These are phyloP conservation scores for Ocimum tenuiflorum DNA, from an alignment of 257 asterid species.

Conservation along the genomic window DNA sequence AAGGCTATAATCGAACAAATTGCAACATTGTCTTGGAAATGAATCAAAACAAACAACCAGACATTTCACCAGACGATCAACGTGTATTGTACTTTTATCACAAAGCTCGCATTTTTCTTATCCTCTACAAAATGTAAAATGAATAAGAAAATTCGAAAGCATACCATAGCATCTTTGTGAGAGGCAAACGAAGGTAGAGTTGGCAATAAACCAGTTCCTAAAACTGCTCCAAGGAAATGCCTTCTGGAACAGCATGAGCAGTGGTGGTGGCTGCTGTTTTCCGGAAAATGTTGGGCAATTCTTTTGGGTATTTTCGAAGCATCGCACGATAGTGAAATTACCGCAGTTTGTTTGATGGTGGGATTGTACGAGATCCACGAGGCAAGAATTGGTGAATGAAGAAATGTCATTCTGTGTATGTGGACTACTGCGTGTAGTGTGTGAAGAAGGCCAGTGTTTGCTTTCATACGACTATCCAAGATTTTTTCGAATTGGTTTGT, in stretches of 20 bases:
- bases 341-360: slow-evolving; percentile 13
- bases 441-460: background rate
- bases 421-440: background rate
- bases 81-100: background rate
- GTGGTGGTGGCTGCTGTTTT: slow-evolving; percentile 8
- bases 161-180: slow-evolving; percentile 40
- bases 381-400: slow-evolving; percentile 15
- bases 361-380: slow-evolving; percentile 18
- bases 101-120: background rate
- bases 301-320: slow-evolving; percentile 19
- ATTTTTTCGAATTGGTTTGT: background rate
- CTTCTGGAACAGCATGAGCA: slow-evolving; percentile 58
- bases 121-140: background rate
- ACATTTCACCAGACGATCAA: background rate
- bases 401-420: slow-evolving; percentile 9
- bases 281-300: slow-evolving; percentile 11
- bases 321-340: slow-evolving; percentile 11
- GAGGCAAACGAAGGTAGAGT: slow-evolving; percentile 39
- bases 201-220: slow-evolving; percentile 42
- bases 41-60: background rate
- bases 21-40: background rate
- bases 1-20: background rate
- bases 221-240: slow-evolving; percentile 36
- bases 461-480: background rate
- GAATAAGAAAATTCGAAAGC: slow-evolving; percentile 5